Base-by-base conservation (phyloP, 352 stramenopile genomes). In the Phytophthora cryptogea region DNA sequence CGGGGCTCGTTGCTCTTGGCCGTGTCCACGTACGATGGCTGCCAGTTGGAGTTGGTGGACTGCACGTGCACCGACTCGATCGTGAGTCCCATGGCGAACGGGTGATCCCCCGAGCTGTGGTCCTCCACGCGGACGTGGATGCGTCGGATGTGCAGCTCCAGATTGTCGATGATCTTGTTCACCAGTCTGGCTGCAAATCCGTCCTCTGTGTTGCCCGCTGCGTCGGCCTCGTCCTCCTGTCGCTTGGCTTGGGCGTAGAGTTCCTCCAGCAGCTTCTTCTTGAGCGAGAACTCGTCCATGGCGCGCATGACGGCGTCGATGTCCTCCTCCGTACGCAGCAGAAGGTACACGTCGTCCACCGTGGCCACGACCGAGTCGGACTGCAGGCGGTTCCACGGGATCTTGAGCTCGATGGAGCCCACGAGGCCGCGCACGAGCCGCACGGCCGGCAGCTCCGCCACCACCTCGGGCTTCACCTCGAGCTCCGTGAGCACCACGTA, bases 141-240 rank as follows among this genome's bases (percentile, higher is more conserved):
- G 28, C 83, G 74, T n/a, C 88, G 79, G 42, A 96, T 78, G 45
- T 95, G 86, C 14, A 96, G 70, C 84, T 96, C 86, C 45, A 96
- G 71, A 46, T 96, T 96, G 59, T 96, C 88, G 23, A 96, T 86
- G 56, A 96, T 95, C 59, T 95, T 94, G 59, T 94, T 96, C 39
- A 93, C 52, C 16, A 96, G 69, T 30, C 88, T 77, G 26, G 80
- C 78, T 3, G 85, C 68, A 55, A 93, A 96, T 8, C 86, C 83
- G 23, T 86, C 80, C n/a, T 91, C 78, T 2, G 39, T 28, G 13
- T 36, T 48, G 5, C 10, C 47, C 4, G 27, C 16, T 5, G 31
- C 51, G 17, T 59, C 59, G 0, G 56, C 69, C 7, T 57, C 67
- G n/a, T 87, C 64, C 33, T 87, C 66, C 41, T 86, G 77, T 40